Percentiles rank a stretch among this genome's conserved stretches.
These are phyloP conservation scores for Urochloa ruziziensis DNA, from an alignment of 176 grass and related monocot species.

Conservation along the genomic window DNA sequence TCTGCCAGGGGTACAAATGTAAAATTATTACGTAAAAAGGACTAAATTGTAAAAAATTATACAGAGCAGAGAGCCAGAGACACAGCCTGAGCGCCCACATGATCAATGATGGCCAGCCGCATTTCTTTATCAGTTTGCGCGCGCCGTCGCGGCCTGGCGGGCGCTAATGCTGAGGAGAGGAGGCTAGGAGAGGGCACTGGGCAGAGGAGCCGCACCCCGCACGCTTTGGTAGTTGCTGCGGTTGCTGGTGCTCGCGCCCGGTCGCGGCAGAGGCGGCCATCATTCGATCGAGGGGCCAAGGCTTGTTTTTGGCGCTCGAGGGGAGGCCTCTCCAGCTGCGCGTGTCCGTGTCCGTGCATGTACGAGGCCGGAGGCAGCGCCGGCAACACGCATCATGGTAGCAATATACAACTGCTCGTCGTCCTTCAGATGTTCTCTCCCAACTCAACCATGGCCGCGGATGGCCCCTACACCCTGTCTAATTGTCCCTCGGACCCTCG, in stretches of 20 bases:
- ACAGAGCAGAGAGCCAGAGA: too few species aligned
- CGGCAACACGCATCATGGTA: not conserved
- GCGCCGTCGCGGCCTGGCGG: not conserved
- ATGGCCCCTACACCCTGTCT: conserved; percentile 31
- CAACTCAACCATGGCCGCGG: conserved; percentile 11
- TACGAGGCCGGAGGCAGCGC: conserved; percentile 1
- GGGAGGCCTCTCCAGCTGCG: conserved; percentile 22
- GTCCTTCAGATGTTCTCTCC: not conserved
- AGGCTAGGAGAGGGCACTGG: not conserved
- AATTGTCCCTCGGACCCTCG: conserved; percentile 31
- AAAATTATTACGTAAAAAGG: too few species aligned
- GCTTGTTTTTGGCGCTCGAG: conserved; percentile 42
- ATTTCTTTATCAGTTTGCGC: not conserved
- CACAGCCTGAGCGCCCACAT: too few species aligned
- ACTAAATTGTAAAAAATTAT: too few species aligned
- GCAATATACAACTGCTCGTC: conserved; percentile 34
- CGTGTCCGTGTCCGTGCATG: conserved; percentile 25
- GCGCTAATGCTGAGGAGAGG: not conserved
- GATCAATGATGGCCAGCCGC: conserved; percentile 28
- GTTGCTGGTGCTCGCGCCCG: conserved; percentile 32
- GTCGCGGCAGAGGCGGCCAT: conserved; percentile 18
- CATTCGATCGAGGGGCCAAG: too few species aligned
- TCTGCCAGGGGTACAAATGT: too few species aligned
- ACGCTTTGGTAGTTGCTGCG: conserved; percentile 44
- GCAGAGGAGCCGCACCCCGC: conserved; percentile 11